Percentiles rank a stretch among this genome's conserved stretches.
phyloP scores from a whole-genome alignment of 2,329 filamentous ascomycete genomes.

The Botrytis byssoidea region DNA sequence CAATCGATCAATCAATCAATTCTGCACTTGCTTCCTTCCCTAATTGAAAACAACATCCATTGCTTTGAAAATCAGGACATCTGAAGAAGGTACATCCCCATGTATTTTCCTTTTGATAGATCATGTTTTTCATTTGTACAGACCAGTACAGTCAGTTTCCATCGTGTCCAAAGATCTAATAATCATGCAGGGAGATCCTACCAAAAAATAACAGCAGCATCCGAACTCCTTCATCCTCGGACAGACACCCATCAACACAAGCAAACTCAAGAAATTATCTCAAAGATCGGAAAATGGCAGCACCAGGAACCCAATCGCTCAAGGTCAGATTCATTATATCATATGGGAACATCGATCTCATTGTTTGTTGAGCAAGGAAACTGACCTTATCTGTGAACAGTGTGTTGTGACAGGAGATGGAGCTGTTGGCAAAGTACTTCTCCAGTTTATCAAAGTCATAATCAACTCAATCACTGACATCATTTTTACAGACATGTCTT shows the following conservation, averaged over 20 bases:
- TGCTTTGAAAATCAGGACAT: not conserved
- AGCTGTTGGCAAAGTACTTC: constrained; percentile 92
- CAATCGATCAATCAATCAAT: not conserved
- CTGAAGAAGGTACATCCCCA: not conserved
- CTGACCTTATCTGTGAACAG: constrained; percentile 46
- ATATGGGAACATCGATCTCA: not conserved
- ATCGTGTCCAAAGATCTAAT: not conserved
- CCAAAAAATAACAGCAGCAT: not conserved
- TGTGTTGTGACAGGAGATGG: constrained; percentile 99
- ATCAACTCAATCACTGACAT: not conserved
- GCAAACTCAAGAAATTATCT: not conserved
- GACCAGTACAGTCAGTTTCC: not conserved
- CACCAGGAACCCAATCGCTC: constrained; percentile 19
- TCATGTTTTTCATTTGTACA: not conserved
- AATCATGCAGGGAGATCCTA: not conserved
- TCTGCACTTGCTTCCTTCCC: not conserved
- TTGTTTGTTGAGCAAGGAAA: not conserved
- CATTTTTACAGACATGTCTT: constrained; percentile 76
- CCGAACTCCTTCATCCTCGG: not conserved
- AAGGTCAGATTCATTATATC: constrained; percentile 19
- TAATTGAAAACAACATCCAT: not conserved
- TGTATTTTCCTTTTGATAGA: not conserved
- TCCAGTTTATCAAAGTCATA: not conserved
- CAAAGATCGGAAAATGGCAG: constrained; percentile 9
- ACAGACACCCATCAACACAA: not conserved